Evolutionary conservation across 2,329 filamentous ascomycete species (phyloP), one percentile per base, ranked within the genome.

Genomic region (Pseudocercospora crystallina): DNA sequence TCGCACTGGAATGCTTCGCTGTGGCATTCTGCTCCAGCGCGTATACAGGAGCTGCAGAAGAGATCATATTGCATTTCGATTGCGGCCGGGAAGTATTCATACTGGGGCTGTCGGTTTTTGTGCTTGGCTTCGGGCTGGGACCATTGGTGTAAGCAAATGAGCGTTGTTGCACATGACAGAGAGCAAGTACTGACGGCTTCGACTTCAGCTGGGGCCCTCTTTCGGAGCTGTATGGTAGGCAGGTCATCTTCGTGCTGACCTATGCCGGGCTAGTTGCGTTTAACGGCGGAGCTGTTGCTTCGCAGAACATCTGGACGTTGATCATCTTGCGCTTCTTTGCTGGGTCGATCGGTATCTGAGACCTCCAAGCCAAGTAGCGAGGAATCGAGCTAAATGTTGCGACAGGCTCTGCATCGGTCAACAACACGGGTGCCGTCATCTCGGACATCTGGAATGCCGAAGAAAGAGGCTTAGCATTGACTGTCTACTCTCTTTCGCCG

Each of bases 301-400:
- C 20, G 20, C 81, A 80, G 44, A 87, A 85, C 5, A 73, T 92
- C 1, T 76, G 77, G 0, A 78, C 82, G 33, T 80, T 94, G 38
- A 78, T 94, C 12, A 75, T 87, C 5, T 76, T 85, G 42, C 79
- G 89, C 17, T 91, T 90, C 68, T 82, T 94, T 57, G 85, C 33
- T 8, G 33, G 12, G 9, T 14, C 33, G 4, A 35, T 14, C 5
- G 33, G 33, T 35, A 5, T 8, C 4, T 35, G 14, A 14, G 12
- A 14, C 8, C 4, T 8, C 4, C 33, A 8, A 8, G 33, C 33
- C 33, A 8, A 35, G 3, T n/a, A 5, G 8, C 4, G 12, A 35
- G 33, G 12, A 3, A 35, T 14, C 3, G 33, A 35, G 12, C 33
- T n/a, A 8, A 26, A 3, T 4, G 20, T 26, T 7, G 20, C 20